A percentile compares a stretch with the other conserved stretches of the same genome.
Conservation (phyloP, 2,329 filamentous ascomycete genomes). For the Phyllosticta capitalensis region DNA sequence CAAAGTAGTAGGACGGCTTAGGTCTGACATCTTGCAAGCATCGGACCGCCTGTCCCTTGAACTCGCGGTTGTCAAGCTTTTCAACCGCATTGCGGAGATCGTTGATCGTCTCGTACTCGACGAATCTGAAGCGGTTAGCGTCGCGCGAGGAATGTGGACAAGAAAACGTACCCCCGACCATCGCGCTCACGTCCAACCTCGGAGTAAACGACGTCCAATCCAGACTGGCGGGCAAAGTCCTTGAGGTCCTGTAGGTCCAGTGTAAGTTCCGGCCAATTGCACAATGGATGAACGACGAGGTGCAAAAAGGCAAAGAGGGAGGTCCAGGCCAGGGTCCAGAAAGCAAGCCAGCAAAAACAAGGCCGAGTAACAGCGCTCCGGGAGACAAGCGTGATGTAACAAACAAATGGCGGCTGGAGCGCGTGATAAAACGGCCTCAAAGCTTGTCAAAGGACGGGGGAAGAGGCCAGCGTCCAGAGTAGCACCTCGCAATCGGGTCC, state of each 20-base stretch:
- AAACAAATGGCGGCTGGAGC: constrained; percentile 3
- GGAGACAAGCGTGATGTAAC: constrained; percentile 4
- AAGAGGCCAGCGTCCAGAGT: constrained; percentile 9
- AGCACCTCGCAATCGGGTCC: constrained; percentile 9
- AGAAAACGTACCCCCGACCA: constrained; percentile 66
- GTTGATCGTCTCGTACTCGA: constrained; percentile 89
- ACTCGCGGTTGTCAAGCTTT: constrained; percentile 86
- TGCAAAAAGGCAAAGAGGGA: constrained; percentile 15
- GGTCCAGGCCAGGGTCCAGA: constrained; percentile 9
- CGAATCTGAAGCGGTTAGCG: constrained; percentile 55
- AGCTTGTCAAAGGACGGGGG: neutral
- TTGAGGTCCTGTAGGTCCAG: constrained; percentile 89
- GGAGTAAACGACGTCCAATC: constrained; percentile 95
- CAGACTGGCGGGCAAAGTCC: constrained; percentile 96
- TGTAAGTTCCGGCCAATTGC: constrained; percentile 57
- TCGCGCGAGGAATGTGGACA: neutral
- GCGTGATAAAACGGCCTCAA: constrained; percentile 1
- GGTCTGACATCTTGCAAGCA: constrained; percentile 73
- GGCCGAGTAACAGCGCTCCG: constrained; percentile 7
- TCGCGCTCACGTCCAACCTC: constrained; percentile 89
- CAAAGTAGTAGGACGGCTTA: constrained; percentile 25
- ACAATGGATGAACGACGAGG: constrained; percentile 23
- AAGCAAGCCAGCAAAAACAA: constrained; percentile 9
- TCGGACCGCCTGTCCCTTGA: constrained; percentile 79
- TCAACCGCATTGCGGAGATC: constrained; percentile 88